Base-by-base conservation (phyloP, 2,329 filamentous ascomycete genomes). In the Pseudogymnoascus sp. region DNA sequence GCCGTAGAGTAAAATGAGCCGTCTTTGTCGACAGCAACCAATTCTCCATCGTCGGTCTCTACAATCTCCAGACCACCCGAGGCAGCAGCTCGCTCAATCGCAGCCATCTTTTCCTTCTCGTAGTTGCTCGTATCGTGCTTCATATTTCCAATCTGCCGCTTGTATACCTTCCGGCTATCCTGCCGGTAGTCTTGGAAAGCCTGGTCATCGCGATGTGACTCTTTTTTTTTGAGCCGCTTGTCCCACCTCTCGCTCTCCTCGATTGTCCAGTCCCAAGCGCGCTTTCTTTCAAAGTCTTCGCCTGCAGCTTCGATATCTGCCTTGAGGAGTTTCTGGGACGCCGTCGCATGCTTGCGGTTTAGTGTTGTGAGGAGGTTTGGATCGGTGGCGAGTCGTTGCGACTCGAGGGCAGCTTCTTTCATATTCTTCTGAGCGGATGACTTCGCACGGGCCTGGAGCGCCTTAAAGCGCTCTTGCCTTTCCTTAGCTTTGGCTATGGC, bases 251-350 rank as follows among this genome's bases (percentile, higher is more conserved):
- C 94, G 67, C 85, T 89, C 75, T 99, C 94, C 65, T 99, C 94
- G 5, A 92, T 78, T 0, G 94, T 99, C 89, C 94, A 99, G 76
- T 97, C 94, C 94, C 94, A 99, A 1, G 94, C 94, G 38, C 94
- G 86, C 75, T 97, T 96, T 66, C 94, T 89, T 79, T 99, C 94
- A 70, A 97, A 99, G 73, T 97, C 94, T 60, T 89, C 90, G 33
- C 91, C 91, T 0, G 81, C 78, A 15, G 89, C 90, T 72, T 92
- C 89, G 1, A 91, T 86, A 68, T 96, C 91, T 3, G 91, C 90
- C 76, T 96, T 96, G 41, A 96, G 81, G 0, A 99, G 83, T 70
- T 97, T 99, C 72, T 96, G 90, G 5, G 88, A 85, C 18, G 94
- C 92, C 65, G 94, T 85, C 60, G 90, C 92, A 68, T 90, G 89